These are phyloP conservation scores for Paxillus involutus DNA, from an alignment of 768 basidiomycete genomes.

Conservation along the genomic window DNA sequence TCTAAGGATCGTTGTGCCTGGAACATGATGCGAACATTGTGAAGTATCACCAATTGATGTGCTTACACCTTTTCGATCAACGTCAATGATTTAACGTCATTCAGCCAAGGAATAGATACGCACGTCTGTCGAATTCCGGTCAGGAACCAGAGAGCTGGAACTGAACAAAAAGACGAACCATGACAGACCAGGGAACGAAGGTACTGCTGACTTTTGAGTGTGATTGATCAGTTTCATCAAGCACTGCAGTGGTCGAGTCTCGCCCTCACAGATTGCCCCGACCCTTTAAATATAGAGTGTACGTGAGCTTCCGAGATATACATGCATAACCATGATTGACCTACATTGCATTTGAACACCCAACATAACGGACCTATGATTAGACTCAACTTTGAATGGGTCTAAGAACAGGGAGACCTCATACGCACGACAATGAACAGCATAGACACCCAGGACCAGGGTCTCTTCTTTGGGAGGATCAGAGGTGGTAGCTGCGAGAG, in stretches of 20 bases:
- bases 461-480: too few species aligned
- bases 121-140: constrained; percentile 1
- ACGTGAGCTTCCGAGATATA: not conserved
- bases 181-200: constrained; percentile 5
- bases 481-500: too few species aligned
- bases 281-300: not conserved
- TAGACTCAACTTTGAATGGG: not conserved
- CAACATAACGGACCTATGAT: constrained; percentile 8
- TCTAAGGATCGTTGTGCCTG: not conserved
- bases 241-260: not conserved
- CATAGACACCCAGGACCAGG: constrained; percentile 8
- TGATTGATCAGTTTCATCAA: not conserved
- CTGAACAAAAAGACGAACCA: not conserved
- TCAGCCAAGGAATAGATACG: not conserved
- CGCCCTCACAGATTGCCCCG: not conserved
- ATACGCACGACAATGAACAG: constrained; percentile 3
- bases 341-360: constrained; percentile 2
- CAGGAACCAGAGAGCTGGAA: not conserved
- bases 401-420: not conserved
- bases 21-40: too few species aligned
- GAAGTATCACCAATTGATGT: not conserved
- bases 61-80: not conserved
- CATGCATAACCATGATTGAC: not conserved
- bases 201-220: not conserved
- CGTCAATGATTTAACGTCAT: not conserved